Base-by-base conservation (phyloP, 441 rosid species). In the Adansonia gregorii region DNA sequence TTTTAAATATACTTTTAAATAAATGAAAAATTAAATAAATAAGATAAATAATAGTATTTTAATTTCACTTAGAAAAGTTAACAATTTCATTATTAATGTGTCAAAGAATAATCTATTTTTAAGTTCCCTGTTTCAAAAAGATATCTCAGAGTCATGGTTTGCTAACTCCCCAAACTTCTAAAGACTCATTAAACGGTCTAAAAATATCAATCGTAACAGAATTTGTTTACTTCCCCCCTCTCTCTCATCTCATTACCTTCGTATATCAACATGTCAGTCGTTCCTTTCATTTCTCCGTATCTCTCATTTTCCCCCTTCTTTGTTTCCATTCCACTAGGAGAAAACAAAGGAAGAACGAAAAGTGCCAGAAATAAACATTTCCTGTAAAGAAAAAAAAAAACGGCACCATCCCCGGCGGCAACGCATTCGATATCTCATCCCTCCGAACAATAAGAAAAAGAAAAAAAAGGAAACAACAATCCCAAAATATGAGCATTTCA, bases 211-310 rank as follows among this genome's bases (percentile, higher is more conserved):
- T 3, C 73, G 54, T 75, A 74, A 83, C 83, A 60, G 86, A 88
- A 24, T 85, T 74, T 68, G 88, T 84, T 87, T 83, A 7, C 8
- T 8, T 19, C 20, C 65, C 61, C 43, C 67, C 43, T 73, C 75
- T 78, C 77, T 65, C 58, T 73, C 12, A 3, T 11, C 71, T 41
- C 22, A 63, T 39, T 74, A 65, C 75, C 78, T 55, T 76, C 79
- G 76, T 74, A 79, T 51, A 45, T 52, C 24, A 24, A 85, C 81
- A 76, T 79, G 59, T 79, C 73, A 77, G 75, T 81, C 80, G 75
- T 82, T 83, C 89, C 88, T 67, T 82, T 76, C 85, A 89, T 87
- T 82, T 86, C 89, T 89, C 91, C 79, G 85, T 84, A 84, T 85
- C 86, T 67, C 78, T 76, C 81, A 58, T 79, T 78, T 76, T 35